These are phyloP conservation scores for Spathaspora arborariae DNA, from an alignment of 805 yeast species.

Conservation along the genomic window DNA sequence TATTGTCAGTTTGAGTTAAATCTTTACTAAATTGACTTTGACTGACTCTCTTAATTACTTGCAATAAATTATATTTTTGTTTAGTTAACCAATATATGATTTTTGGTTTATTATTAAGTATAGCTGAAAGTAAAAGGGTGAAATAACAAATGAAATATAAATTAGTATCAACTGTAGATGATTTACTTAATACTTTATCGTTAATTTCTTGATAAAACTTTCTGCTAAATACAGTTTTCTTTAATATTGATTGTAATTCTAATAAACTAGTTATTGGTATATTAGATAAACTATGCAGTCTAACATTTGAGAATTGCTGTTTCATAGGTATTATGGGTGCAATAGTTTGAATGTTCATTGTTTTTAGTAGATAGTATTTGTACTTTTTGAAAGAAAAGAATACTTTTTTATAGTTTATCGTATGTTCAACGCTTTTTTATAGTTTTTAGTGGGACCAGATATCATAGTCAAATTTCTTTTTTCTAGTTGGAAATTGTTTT, in stretches of 20 bases:
- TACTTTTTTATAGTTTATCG: too few species aligned
- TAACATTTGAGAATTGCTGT: background rate
- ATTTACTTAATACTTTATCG: conserved; percentile 32
- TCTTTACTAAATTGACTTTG: conserved; percentile 7
- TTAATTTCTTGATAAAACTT: conserved; percentile 40
- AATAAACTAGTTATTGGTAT: conserved; percentile 7
- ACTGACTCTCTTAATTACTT: conserved; percentile 12
- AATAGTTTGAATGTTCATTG: background rate
- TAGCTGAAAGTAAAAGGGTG: conserved; percentile 32
- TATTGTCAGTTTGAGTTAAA: conserved; percentile 13
- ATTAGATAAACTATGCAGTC: background rate
- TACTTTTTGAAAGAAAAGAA: too few species aligned
- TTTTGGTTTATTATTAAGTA: conserved; percentile 33
- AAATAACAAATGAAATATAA: conserved; percentile 42
- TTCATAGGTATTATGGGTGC: background rate
- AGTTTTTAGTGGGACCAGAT: too few species aligned
- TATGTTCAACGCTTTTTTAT: too few species aligned
- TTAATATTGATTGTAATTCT: conserved; percentile 22
- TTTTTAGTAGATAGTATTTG: background rate
- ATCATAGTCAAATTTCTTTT: too few species aligned
- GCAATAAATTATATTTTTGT: conserved; percentile 23
- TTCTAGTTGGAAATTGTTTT: too few species aligned
- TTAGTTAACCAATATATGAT: conserved; percentile 25
- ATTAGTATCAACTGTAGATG: conserved; percentile 34
- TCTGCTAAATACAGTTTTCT: conserved; percentile 31